Percentiles rank a stretch among this genome's conserved stretches.
These are phyloP conservation scores for Lactifluus subvellereus DNA, from an alignment of 768 basidiomycete species.

Conservation along the genomic window DNA sequence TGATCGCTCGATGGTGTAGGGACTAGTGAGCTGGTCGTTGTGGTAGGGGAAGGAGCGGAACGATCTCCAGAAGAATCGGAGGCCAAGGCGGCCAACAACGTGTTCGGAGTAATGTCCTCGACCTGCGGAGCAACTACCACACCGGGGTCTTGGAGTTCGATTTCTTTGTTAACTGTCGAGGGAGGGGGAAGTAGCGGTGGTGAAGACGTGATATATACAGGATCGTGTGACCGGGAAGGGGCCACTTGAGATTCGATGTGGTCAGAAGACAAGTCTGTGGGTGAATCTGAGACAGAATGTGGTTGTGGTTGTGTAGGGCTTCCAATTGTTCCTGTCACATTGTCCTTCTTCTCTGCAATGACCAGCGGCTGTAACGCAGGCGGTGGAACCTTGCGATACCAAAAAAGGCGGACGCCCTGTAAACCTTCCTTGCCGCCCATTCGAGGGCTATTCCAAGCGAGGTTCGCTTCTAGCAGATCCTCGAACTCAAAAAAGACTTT, in stretches of 20 bases:
- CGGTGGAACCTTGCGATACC: constrained; percentile 16
- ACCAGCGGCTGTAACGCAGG: not conserved
- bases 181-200: not conserved
- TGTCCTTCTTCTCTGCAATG: not conserved
- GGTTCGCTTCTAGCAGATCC: constrained; percentile 39
- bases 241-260: not conserved
- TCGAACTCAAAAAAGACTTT: constrained; percentile 51
- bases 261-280: not conserved
- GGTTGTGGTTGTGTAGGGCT: not conserved
- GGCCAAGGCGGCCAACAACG: not conserved
- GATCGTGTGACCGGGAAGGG: not conserved
- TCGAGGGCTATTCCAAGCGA: constrained; percentile 46
- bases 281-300: not conserved
- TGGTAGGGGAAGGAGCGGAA: not conserved
- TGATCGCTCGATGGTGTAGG: not conserved
- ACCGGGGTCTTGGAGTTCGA: not conserved
- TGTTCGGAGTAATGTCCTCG: not conserved
- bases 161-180: not conserved
- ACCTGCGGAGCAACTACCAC: not conserved
- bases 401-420: constrained; percentile 34
- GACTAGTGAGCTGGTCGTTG: not conserved
- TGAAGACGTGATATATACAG: not conserved
- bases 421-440: constrained; percentile 32
- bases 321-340: constrained; percentile 7
- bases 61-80: not conserved